Evolutionary conservation across 148 eudicot species (phyloP).

Genomic region (Heliosperma pusillum): DNA sequence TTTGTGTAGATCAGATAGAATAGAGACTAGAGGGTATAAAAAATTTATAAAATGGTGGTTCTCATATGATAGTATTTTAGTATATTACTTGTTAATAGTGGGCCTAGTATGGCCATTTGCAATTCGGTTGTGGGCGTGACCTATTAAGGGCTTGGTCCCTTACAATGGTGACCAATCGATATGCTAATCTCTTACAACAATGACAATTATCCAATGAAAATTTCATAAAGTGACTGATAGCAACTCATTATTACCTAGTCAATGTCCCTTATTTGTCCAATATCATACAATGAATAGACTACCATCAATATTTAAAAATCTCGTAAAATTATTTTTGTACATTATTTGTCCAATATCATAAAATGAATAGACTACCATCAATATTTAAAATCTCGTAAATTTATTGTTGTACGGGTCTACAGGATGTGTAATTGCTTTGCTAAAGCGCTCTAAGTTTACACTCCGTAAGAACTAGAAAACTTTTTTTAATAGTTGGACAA

Average conservation of each 20-base stretch:
- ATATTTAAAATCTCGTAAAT: no score
- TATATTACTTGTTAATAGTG: background rate
- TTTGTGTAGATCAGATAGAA: no score
- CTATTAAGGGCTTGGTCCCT: conserved; percentile 13
- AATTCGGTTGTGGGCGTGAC: background rate
- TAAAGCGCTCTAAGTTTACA: no score
- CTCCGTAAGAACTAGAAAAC: no score
- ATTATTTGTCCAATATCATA: background rate
- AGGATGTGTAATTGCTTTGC: no score
- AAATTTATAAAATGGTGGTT: no score
- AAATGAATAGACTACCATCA: no score
- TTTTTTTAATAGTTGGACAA: no score
- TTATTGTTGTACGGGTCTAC: no score
- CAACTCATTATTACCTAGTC: conserved; percentile 16
- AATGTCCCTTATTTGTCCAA: background rate
- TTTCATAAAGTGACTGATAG: conserved; percentile 7
- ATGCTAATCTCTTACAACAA: conserved; percentile 13
- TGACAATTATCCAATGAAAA: conserved; percentile 9
- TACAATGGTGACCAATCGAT: conserved; percentile 11
- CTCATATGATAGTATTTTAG: no score
- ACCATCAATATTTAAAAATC: no score
- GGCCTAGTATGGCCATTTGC: conserved; percentile 7
- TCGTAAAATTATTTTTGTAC: background rate
- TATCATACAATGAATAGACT: background rate
- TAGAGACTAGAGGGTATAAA: no score